Conservation (phyloP, 495 filamentous ascomycete species). For the Astrocystis sublimbata region DNA sequence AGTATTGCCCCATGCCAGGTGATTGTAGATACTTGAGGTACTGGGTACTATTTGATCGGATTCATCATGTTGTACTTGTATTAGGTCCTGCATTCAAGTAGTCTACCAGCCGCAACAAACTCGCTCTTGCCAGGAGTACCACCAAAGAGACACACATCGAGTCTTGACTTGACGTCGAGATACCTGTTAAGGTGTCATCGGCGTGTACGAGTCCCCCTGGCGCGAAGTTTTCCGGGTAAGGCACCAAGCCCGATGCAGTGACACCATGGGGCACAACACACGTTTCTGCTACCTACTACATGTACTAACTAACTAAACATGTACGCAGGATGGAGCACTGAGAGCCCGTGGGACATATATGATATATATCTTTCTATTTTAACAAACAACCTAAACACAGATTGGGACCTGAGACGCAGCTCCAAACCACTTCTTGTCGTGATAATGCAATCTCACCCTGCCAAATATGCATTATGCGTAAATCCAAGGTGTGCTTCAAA, state of each 20-base stretch:
- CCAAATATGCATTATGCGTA: not conserved
- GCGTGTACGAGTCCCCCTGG: not conserved
- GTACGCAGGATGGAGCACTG: too few relatives aligned
- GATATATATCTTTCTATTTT: too few relatives aligned
- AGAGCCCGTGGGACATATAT: too few relatives aligned
- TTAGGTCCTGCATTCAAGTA: not conserved
- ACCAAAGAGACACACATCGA: not conserved
- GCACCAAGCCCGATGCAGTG: not conserved
- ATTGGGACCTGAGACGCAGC: not conserved
- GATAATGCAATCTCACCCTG: not conserved
- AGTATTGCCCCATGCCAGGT: too few relatives aligned
- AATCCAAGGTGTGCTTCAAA: too few relatives aligned
- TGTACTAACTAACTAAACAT: too few relatives aligned
- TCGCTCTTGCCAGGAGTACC: too few relatives aligned
- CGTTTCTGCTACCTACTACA: not conserved
- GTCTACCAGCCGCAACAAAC: too few relatives aligned
- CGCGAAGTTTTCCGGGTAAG: slow-evolving; percentile 4
- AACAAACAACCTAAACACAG: not conserved
- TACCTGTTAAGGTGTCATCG: not conserved
- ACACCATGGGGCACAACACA: slow-evolving; percentile 15
- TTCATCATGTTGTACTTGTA: too few relatives aligned
- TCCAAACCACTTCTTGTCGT: not conserved
- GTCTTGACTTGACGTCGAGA: not conserved
- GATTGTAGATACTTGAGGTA: too few relatives aligned
- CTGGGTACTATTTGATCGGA: too few relatives aligned